Conservation (phyloP, 148 eudicot species). For the Diospyros lotus region DNA sequence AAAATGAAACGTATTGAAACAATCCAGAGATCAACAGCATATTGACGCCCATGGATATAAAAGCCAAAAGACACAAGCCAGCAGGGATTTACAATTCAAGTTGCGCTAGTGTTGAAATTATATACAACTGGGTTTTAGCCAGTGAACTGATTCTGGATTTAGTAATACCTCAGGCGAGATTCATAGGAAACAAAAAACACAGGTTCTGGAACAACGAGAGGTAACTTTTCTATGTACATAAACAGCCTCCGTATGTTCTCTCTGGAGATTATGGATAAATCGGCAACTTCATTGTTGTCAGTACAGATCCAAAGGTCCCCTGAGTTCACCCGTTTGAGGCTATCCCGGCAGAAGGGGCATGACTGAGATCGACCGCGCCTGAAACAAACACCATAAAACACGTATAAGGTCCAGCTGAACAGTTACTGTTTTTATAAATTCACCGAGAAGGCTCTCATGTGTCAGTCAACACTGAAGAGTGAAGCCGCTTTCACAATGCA, state of each 20-base stretch:
- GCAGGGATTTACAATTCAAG: slow-evolving; percentile 6
- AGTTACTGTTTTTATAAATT: too few species aligned
- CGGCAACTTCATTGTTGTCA: slow-evolving; percentile 22
- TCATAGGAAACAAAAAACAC: slow-evolving; percentile 14
- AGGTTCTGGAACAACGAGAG: slow-evolving; percentile 26
- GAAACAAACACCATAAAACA: slow-evolving; percentile 5
- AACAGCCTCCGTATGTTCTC: slow-evolving; percentile 31
- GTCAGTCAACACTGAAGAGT: neutral
- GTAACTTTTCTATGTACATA: slow-evolving; percentile 38
- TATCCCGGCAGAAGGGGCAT: slow-evolving; percentile 44
- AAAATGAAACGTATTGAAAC: neutral
- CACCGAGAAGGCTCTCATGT: neutral
- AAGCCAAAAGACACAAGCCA: neutral
- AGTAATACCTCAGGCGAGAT: slow-evolving; percentile 15
- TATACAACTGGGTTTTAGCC: slow-evolving; percentile 13
- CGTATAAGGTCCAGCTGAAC: neutral
- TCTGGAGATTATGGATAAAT: slow-evolving; percentile 17
- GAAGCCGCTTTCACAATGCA: neutral
- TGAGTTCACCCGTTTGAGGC: slow-evolving; percentile 35
- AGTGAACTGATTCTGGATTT: slow-evolving; percentile 9
- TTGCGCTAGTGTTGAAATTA: neutral
- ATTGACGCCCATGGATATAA: neutral
- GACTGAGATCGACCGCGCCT: slow-evolving; percentile 36
- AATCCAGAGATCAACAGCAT: slow-evolving; percentile 11
- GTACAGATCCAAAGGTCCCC: slow-evolving; percentile 38